Conservation (phyloP, 805 yeast species). For the Barnettozyma siamensis region DNA sequence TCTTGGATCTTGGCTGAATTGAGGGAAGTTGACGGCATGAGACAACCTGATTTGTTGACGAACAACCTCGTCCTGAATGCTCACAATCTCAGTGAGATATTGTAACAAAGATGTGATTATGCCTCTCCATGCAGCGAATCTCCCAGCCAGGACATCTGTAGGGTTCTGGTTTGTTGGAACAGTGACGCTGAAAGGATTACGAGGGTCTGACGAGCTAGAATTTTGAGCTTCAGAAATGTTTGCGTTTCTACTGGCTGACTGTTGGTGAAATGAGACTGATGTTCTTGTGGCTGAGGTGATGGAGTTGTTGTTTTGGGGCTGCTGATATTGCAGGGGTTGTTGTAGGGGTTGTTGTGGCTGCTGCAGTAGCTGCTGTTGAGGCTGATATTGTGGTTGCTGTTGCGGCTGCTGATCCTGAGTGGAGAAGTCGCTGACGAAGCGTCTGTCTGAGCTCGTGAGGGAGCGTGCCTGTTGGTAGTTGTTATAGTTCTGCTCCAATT, state of each 20-base stretch:
- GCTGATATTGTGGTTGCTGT: not conserved
- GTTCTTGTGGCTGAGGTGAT: constrained; percentile 4
- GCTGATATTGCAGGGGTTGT: constrained; percentile 15
- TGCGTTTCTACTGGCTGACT: constrained; percentile 10
- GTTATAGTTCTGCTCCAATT: constrained; percentile 35
- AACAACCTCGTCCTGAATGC: constrained; percentile 83
- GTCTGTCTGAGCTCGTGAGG: constrained; percentile 32
- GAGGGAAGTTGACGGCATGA: constrained; percentile 58
- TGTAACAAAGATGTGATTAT: constrained; percentile 68
- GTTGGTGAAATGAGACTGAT: constrained; percentile 2
- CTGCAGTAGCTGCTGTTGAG: not conserved
- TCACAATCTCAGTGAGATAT: constrained; percentile 73
- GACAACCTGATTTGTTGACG: constrained; percentile 78
- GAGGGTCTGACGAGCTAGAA: constrained; percentile 29
- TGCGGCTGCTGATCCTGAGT: constrained; percentile 14
- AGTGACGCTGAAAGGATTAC: constrained; percentile 42
- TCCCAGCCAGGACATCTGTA: constrained; percentile 75
- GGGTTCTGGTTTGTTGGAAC: constrained; percentile 67
- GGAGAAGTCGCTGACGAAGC: constrained; percentile 14
- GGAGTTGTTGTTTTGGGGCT: constrained; percentile 7
- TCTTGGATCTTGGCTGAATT: constrained; percentile 16
- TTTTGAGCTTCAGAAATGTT: not conserved
- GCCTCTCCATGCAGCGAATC: constrained; percentile 84
- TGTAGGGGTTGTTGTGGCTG: constrained; percentile 10
- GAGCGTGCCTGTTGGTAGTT: constrained; percentile 37